A percentile compares a stretch with the other conserved stretches of the same genome.
These are phyloP conservation scores for Pleurotus giganteus DNA, from an alignment of 768 basidiomycete genomes.

Conservation along the genomic window DNA sequence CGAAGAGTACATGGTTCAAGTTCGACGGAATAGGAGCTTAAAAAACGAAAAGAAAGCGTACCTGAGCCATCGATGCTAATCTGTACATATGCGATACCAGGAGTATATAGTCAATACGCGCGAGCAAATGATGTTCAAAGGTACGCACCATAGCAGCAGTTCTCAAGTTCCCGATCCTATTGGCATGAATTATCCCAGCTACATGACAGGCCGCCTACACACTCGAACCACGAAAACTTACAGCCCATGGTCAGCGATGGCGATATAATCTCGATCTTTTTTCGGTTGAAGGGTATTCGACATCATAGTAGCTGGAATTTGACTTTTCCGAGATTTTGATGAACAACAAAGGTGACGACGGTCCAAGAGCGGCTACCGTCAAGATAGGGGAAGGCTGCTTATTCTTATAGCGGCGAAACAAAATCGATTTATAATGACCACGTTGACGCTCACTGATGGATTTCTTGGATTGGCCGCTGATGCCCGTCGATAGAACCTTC, in stretches of 20 bases:
- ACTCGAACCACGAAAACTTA: constrained; percentile 31
- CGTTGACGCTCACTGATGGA: background rate
- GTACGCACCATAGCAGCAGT: constrained; percentile 63
- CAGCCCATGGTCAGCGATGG: constrained; percentile 81
- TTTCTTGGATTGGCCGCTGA: constrained; percentile 1
- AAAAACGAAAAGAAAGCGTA: constrained; percentile 26
- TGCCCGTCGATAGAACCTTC: background rate
- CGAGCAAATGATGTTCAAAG: background rate
- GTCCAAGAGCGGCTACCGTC: background rate
- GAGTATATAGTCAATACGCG: background rate
- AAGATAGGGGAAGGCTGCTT: background rate
- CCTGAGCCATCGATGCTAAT: constrained; percentile 83
- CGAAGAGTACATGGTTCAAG: background rate
- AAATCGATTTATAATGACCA: background rate
- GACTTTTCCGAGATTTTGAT: background rate
- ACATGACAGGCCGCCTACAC: background rate
- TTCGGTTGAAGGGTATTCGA: constrained; percentile 49
- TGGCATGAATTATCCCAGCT: constrained; percentile 5
- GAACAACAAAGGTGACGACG: background rate
- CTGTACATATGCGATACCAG: background rate
- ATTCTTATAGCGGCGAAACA: background rate
- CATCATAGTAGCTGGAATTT: constrained; percentile 31
- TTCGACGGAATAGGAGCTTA: background rate
- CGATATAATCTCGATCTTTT: constrained; percentile 62
- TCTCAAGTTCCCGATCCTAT: constrained; percentile 80